These are phyloP conservation scores for Spinacia oleracea DNA, from an alignment of 179 eudicot genomes.

Conservation along the genomic window DNA sequence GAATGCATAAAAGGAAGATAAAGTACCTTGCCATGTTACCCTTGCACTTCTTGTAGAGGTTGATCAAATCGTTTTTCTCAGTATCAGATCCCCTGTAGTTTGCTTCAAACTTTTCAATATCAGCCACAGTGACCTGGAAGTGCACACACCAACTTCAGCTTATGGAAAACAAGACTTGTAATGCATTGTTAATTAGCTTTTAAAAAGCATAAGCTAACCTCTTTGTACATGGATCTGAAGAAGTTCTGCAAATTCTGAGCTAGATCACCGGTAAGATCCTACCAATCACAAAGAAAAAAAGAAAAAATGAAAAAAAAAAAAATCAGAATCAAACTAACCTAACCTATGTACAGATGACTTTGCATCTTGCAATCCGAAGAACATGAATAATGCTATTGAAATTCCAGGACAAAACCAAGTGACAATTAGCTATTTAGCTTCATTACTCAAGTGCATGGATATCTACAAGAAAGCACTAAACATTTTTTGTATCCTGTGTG, in stretches of 20 bases:
- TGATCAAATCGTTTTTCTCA: constrained; percentile 79
- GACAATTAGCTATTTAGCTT: background rate
- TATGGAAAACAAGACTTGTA: background rate
- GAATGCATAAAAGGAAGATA: background rate
- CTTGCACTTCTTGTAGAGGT: constrained; percentile 68
- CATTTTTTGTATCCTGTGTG: background rate
- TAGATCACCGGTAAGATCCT: constrained; percentile 86
- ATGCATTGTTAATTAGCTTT: background rate
- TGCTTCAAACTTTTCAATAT: constrained; percentile 96
- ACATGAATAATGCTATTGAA: background rate
- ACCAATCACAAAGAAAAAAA: constrained; percentile 20
- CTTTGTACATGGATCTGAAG: constrained; percentile 73
- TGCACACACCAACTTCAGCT: constrained; percentile 10
- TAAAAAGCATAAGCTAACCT: constrained; percentile 44
- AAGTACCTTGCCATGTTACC: constrained; percentile 85
- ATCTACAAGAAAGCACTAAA: background rate
- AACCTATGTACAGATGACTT: background rate
- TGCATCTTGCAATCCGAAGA: background rate
- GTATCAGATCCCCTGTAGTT: constrained; percentile 91
- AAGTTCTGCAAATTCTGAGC: constrained; percentile 65
- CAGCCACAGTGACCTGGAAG: constrained; percentile 78
- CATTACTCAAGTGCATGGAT: background rate
- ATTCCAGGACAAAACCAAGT: background rate
- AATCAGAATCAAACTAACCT: background rate
- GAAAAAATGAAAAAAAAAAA: constrained; percentile 8